Evolutionary conservation across 1,284 basidiomycete species (phyloP), one percentile per base, ranked within the genome.

Genomic region (Leccinum pachyderme): DNA sequence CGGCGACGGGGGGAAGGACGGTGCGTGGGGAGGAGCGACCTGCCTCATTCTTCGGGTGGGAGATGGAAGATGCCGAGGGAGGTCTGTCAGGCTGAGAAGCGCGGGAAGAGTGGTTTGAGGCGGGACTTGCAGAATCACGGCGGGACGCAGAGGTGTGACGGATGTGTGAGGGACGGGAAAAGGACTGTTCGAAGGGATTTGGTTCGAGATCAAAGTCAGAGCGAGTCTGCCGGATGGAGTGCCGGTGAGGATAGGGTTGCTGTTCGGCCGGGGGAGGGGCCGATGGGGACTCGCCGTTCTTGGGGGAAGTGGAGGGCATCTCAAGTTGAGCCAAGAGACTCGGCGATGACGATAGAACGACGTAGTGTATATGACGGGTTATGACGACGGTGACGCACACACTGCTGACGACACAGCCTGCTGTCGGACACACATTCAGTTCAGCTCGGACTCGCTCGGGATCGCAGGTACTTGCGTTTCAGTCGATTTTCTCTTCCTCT

Each of bases 111-210:
- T 74, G 71, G 52, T 72, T 67, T 12, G 77, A 75, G 46, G 74
- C 70, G 29, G 74, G 73, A 24, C 70, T 72, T 35, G 73, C 73
- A 12, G 73, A 73, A 53, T 77, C 73, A 46, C 75, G 71, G 48
- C 69, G 63, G 49, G 73, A 61, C 60, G 73, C 59, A 67, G 73
- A 50, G 59, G 72, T 58, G 75, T 74, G 71, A 5, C 82, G 76
- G 59, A 83, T 72, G 57, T 82, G 81, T 39, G 77, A 75, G 35
- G 81, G 79, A 64, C 78, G 73, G 37, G 82, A 76, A 22, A 98
- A 98, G 51, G 92, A 95, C 73, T 94, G 91, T 70, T 98, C 95
- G 68, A 98, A 98, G 0, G 95, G 95, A 70, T 98, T 98, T 13
- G 92, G 93, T 71, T 98, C 95, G 56, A 93, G 83, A 70, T 89